These are phyloP conservation scores for Ustilago shanxiensis DNA, from an alignment of 1,284 basidiomycete genomes.

Conservation along the genomic window DNA sequence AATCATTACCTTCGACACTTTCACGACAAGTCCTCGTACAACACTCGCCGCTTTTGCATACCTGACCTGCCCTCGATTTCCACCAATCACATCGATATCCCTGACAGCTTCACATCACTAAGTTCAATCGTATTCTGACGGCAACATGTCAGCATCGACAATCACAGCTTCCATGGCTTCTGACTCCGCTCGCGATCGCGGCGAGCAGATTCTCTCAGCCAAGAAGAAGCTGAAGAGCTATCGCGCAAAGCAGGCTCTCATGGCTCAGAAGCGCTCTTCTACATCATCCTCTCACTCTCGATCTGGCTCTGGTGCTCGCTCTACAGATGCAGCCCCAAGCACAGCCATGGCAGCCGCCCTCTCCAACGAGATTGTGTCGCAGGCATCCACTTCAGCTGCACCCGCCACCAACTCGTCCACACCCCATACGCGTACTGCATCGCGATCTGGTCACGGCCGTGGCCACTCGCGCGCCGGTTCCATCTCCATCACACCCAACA, in stretches of 20 bases:
- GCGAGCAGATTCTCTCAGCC: slow-evolving; percentile 59
- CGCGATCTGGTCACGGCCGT: slow-evolving; percentile 51
- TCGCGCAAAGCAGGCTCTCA: slow-evolving; percentile 62
- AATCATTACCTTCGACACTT: background rate
- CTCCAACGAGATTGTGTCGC: slow-evolving; percentile 42
- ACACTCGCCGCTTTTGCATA: too few species aligned
- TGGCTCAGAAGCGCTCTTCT: slow-evolving; percentile 50
- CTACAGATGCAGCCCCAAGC: slow-evolving; percentile 13
- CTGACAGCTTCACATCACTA: background rate
- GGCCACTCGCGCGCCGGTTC: slow-evolving; percentile 58
- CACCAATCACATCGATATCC: background rate
- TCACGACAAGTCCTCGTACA: background rate
- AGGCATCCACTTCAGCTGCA: slow-evolving; percentile 27
- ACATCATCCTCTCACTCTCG: slow-evolving; percentile 31
- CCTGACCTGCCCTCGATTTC: background rate
- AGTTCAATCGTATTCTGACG: background rate
- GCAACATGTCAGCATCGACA: slow-evolving; percentile 13
- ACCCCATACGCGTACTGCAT: slow-evolving; percentile 33
- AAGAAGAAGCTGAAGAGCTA: slow-evolving; percentile 67
- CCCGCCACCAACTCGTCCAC: slow-evolving; percentile 6
- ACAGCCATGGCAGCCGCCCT: slow-evolving; percentile 26
- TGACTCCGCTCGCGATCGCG: slow-evolving; percentile 36
- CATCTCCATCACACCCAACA: slow-evolving; percentile 57
- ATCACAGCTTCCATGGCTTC: slow-evolving; percentile 12
- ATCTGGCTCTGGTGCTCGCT: slow-evolving; percentile 25